Percentiles rank a stretch among this genome's conserved stretches.
These are phyloP conservation scores for Poa pratensis DNA, from an alignment of 176 grass and related monocot genomes.

Conservation along the genomic window DNA sequence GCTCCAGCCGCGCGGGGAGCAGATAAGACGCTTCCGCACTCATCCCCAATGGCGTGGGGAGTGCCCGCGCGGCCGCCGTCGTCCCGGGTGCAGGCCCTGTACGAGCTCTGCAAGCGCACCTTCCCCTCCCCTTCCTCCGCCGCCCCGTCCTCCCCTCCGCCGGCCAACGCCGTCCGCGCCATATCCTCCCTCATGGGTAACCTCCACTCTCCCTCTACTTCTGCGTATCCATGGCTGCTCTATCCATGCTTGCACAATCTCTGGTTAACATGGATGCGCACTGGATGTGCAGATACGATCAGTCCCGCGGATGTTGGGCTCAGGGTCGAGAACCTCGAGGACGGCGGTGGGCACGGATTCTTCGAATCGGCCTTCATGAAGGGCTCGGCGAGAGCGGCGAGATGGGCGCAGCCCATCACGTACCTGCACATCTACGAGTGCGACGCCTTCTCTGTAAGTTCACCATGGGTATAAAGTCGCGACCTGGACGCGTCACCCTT, in stretches of 20 bases:
- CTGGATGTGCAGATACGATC: constrained; percentile 77
- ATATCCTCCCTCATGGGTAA: constrained; percentile 68
- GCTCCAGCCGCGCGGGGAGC: neutral
- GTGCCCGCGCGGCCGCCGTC: constrained; percentile 35
- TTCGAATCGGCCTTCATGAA: constrained; percentile 60
- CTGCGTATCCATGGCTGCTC: neutral
- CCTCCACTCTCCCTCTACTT: neutral
- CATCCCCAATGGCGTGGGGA: constrained; percentile 43
- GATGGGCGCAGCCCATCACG: constrained; percentile 90
- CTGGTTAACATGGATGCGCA: neutral
- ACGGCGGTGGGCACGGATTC: constrained; percentile 82
- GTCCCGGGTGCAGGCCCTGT: constrained; percentile 63
- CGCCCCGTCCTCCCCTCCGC: constrained; percentile 10
- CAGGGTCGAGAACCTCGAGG: constrained; percentile 56
- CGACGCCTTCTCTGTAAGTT: constrained; percentile 76
- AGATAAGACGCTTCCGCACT: neutral
- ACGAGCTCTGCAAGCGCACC: constrained; percentile 76
- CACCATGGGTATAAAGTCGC: no score
- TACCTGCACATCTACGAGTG: constrained; percentile 86
- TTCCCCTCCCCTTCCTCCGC: constrained; percentile 44
- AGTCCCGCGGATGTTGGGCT: constrained; percentile 77
- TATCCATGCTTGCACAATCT: neutral
- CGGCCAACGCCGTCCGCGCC: constrained; percentile 44
- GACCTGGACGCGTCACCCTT: no score
- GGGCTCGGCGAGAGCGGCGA: constrained; percentile 54